These are phyloP conservation scores for Malassezia japonica DNA, from an alignment of 1,284 basidiomycete genomes.

Conservation along the genomic window DNA sequence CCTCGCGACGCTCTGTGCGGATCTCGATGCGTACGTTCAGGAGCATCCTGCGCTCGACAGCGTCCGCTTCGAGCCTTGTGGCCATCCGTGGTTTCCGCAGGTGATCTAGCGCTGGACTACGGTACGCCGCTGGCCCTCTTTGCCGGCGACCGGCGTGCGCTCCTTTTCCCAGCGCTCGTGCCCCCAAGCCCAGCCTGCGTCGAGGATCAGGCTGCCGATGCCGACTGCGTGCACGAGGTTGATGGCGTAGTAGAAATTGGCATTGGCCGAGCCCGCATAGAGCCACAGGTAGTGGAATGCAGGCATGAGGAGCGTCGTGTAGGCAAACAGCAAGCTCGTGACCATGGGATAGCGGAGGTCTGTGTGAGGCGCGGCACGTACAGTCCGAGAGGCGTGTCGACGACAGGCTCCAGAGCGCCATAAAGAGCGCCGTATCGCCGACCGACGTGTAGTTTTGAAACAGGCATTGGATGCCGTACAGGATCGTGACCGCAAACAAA, in stretches of 20 bases:
- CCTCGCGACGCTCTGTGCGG: not conserved
- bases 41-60: not conserved
- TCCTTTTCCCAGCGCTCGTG: conserved; percentile 35
- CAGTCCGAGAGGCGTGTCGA: conserved; percentile 1
- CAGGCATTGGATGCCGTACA: conserved; percentile 66
- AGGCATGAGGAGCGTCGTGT: conserved; percentile 75
- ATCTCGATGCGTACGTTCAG: not conserved
- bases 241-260: conserved; percentile 95
- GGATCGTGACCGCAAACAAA: conserved; percentile 66
- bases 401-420: conserved; percentile 62
- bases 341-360: conserved; percentile 80
- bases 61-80: not conserved
- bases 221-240: conserved; percentile 85
- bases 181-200: conserved; percentile 62
- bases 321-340: conserved; percentile 70
- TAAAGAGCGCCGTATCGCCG: conserved; percentile 74
- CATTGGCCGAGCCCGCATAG: conserved; percentile 81
- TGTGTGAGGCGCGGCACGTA: conserved; percentile 48
- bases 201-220: conserved; percentile 70
- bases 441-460: conserved; percentile 90
- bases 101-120: conserved; percentile 21
- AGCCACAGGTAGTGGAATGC: conserved; percentile 90
- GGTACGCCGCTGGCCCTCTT: not conserved
- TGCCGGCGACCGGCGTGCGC: conserved; percentile 8
- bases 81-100: not conserved